phyloP scores from a whole-genome alignment of 805 yeast species.

The Nakazawaea molendinolei region DNA sequence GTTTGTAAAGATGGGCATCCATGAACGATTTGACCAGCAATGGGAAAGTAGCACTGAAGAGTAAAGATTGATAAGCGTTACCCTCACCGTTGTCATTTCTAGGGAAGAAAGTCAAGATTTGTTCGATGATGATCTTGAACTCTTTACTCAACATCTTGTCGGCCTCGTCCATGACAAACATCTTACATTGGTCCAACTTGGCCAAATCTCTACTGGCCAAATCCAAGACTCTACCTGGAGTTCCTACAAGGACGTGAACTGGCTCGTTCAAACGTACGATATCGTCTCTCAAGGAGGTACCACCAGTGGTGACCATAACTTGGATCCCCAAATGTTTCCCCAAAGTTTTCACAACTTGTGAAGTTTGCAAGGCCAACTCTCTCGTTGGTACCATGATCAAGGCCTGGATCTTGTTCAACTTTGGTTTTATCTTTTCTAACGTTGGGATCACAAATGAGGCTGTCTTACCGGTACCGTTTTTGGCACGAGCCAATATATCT shows the following conservation, averaged over 20 bases:
- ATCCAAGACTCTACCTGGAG: constrained; percentile 96
- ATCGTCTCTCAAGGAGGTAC: constrained; percentile 90
- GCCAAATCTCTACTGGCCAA: constrained; percentile 85
- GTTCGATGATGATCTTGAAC: constrained; percentile 81
- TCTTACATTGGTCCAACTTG: constrained; percentile 76
- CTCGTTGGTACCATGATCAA: constrained; percentile 94
- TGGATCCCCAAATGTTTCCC: constrained; percentile 90
- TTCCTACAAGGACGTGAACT: constrained; percentile 92
- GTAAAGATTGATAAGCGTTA: constrained; percentile 68
- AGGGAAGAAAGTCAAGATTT: constrained; percentile 78
- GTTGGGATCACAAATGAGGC: constrained; percentile 96
- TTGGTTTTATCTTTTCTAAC: constrained; percentile 82
- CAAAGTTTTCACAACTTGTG: constrained; percentile 92
- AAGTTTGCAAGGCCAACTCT: constrained; percentile 95
- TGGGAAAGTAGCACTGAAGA: constrained; percentile 96
- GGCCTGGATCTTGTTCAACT: constrained; percentile 79
- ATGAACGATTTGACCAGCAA: constrained; percentile 86
- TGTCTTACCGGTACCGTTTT: constrained; percentile 98
- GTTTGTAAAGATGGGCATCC: constrained; percentile 84
- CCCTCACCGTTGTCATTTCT: constrained; percentile 20
- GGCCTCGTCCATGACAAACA: constrained; percentile 98
- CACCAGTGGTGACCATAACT: constrained; percentile 98
- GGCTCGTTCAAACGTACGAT: constrained; percentile 88
- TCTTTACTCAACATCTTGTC: constrained; percentile 93
- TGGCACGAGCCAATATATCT: constrained; percentile 95